phyloP scores from a whole-genome alignment of 768 basidiomycete genomes.

The Termitomyces sp. region DNA sequence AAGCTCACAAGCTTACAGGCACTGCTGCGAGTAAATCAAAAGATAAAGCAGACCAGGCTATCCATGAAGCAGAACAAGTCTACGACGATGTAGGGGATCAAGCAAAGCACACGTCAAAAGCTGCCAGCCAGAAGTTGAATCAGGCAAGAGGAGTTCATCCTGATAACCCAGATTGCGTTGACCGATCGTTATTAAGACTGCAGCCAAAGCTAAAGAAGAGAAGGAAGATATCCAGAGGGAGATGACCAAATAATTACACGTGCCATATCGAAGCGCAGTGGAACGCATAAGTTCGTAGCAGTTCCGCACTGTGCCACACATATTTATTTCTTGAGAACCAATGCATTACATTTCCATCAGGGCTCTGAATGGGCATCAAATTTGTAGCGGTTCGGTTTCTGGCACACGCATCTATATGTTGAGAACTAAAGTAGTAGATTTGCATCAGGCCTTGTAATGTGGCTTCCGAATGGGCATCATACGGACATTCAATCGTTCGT shows the following conservation, averaged over 20 bases:
- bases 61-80: slow-evolving; percentile 32
- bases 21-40: slow-evolving; percentile 30
- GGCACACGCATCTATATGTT: no score
- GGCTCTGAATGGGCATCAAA: no score
- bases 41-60: slow-evolving; percentile 31
- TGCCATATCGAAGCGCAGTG: neutral
- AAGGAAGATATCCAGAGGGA: slow-evolving; percentile 35
- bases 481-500: no score
- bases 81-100: slow-evolving; percentile 30
- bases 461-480: no score
- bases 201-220: slow-evolving; percentile 29
- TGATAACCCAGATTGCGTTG: neutral
- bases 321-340: no score
- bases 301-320: no score
- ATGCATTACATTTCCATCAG: no score
- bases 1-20: slow-evolving; percentile 23
- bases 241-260: slow-evolving; percentile 19
- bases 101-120: slow-evolving; percentile 30
- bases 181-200: slow-evolving; percentile 22
- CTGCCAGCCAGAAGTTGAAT: slow-evolving; percentile 34
- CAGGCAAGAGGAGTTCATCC: slow-evolving; percentile 25
- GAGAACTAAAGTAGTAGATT: no score
- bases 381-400: no score
- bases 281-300: neutral
- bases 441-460: no score